Evolutionary conservation across 306 rosid species (phyloP).

Genomic region (Corylus americana): DNA sequence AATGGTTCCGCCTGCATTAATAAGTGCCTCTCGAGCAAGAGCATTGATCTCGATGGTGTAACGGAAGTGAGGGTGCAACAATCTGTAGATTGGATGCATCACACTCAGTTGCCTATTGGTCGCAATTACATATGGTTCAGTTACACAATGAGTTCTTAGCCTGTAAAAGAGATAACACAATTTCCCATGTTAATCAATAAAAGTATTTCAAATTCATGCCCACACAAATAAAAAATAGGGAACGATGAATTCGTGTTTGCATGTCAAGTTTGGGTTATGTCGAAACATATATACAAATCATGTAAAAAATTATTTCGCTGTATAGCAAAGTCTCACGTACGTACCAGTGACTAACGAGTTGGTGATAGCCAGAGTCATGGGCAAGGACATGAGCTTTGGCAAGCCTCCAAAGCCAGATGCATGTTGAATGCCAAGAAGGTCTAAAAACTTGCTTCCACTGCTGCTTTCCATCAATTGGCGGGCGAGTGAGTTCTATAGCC

Average conservation of each 20-base stretch:
- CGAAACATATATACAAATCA: no score
- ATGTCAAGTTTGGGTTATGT: no score
- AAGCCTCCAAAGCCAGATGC: conserved; percentile 56
- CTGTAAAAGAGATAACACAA: conserved; percentile 29
- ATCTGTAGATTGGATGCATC: conserved; percentile 73
- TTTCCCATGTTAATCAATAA: background rate
- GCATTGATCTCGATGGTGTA: conserved; percentile 86
- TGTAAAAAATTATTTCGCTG: no score
- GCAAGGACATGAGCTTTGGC: conserved; percentile 60
- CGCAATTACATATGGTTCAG: conserved; percentile 88
- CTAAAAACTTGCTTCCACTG: conserved; percentile 48
- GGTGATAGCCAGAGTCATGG: conserved; percentile 55
- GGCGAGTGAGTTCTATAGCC: conserved; percentile 54
- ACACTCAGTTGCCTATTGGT: conserved; percentile 76
- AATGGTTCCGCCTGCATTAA: conserved; percentile 70
- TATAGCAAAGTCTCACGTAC: background rate
- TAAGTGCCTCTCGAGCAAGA: conserved; percentile 73
- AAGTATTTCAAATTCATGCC: background rate
- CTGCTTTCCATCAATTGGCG: conserved; percentile 47
- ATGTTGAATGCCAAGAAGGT: conserved; percentile 42
- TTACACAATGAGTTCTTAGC: conserved; percentile 76
- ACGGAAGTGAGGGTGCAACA: conserved; percentile 84
- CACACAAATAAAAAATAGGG: background rate
- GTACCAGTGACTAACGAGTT: conserved; percentile 57
- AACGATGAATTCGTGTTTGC: no score